Evolutionary conservation across 192 early-diverging fungal genomes (phyloP).

Genomic region (Gorgonomyces haynaldii): DNA sequence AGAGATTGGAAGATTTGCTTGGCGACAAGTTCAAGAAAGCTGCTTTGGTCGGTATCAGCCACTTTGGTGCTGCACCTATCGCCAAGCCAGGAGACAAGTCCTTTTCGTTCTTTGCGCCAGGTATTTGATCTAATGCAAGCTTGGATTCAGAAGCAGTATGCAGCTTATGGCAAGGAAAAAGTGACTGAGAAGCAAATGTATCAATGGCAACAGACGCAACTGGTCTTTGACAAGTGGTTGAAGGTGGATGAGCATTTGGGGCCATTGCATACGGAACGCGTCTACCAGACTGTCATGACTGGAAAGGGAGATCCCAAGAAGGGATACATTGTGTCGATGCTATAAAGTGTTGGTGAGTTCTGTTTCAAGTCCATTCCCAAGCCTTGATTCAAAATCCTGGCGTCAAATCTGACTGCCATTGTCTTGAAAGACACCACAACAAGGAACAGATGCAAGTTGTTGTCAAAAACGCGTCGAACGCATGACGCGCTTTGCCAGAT

Average conservation of each 20-base stretch:
- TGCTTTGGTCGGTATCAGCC: conserved; percentile 22
- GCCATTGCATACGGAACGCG: neutral
- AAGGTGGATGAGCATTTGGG: neutral
- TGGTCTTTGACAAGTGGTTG: neutral
- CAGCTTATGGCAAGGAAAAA: neutral
- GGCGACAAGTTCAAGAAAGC: neutral
- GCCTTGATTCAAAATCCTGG: too few relatives aligned
- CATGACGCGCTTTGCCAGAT: too few relatives aligned
- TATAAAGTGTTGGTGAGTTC: neutral
- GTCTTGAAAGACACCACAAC: too few relatives aligned
- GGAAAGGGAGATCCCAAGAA: neutral
- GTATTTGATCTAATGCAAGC: too few relatives aligned
- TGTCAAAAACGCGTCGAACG: too few relatives aligned
- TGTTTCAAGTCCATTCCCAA: too few relatives aligned
- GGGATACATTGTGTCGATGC: conserved; percentile 2
- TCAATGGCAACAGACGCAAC: neutral
- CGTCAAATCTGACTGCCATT: too few relatives aligned
- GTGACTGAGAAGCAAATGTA: neutral
- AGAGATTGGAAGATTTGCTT: conserved; percentile 2
- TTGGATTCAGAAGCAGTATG: neutral
- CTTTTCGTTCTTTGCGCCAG: conserved; percentile 1
- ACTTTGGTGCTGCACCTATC: conserved; percentile 1
- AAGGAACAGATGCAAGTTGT: too few relatives aligned
- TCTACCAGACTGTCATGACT: neutral
- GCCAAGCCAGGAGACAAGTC: neutral